Conservation (phyloP, 805 yeast species). For the Starmerella tilneyi region DNA sequence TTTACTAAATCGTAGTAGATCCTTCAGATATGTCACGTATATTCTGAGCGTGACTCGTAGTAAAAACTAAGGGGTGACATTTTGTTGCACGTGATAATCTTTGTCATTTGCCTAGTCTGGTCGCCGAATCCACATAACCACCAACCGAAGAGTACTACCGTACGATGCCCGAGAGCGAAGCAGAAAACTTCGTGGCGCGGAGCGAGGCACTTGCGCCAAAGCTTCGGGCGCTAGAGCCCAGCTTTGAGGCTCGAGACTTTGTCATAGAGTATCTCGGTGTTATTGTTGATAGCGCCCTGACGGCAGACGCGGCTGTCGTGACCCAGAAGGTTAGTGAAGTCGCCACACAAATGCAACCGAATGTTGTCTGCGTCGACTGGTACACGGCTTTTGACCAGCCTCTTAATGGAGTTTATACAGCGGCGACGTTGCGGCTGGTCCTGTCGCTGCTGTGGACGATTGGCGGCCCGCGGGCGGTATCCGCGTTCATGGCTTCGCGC, state of each 20-base stretch:
- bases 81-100: not conserved
- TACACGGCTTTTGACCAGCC: not conserved
- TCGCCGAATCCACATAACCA: slow-evolving; percentile 6
- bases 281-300: not conserved
- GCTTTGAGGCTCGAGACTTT: slow-evolving; percentile 3
- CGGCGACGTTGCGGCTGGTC: slow-evolving; percentile 4
- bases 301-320: not conserved
- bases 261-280: slow-evolving; percentile 1
- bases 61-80: no score
- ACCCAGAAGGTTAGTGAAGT: not conserved
- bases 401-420: slow-evolving; percentile 1
- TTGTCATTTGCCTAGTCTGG: slow-evolving; percentile 5
- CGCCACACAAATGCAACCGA: slow-evolving; percentile 11
- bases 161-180: slow-evolving; percentile 12
- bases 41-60: no score
- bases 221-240: slow-evolving; percentile 3
- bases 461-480: slow-evolving; percentile 16
- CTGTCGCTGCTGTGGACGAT: slow-evolving; percentile 13
- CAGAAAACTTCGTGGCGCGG: slow-evolving; percentile 7
- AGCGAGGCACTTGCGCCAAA: slow-evolving; percentile 6
- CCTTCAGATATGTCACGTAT: no score
- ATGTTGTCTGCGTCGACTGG: slow-evolving; percentile 13
- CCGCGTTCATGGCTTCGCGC: slow-evolving; percentile 7
- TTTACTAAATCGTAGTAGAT: no score
- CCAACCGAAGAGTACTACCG: slow-evolving; percentile 3